A percentile compares a stretch with the other conserved stretches of the same genome.
Conservation (phyloP, 805 yeast genomes). For the Starmerella powellii region DNA sequence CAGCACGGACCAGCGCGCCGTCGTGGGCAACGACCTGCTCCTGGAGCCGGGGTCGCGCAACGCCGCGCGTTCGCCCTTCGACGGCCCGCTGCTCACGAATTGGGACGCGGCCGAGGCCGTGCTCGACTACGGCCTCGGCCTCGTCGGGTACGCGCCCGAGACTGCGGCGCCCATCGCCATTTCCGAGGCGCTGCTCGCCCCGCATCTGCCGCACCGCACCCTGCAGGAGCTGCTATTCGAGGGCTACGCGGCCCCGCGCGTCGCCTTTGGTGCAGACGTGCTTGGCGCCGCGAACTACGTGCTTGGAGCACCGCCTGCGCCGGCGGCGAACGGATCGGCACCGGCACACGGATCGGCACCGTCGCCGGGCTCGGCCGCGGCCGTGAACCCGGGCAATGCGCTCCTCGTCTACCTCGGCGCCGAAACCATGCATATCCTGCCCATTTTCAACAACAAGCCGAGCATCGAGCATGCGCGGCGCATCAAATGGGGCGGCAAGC, state of each 20-base stretch:
- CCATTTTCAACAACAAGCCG: conserved; percentile 63
- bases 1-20: conserved; percentile 40
- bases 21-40: conserved; percentile 72
- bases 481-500: conserved; percentile 85
- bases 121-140: conserved; percentile 72
- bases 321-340: background rate
- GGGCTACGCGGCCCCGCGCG: conserved; percentile 61
- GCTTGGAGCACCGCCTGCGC: background rate
- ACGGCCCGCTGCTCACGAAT: conserved; percentile 73
- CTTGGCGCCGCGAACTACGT: conserved; percentile 58
- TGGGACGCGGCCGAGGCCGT: conserved; percentile 85
- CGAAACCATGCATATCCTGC: conserved; percentile 71
- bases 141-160: conserved; percentile 45
- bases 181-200: conserved; percentile 65
- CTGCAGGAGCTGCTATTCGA: conserved; percentile 81
- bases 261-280: conserved; percentile 71
- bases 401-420: conserved; percentile 74
- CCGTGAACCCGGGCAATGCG: no score
- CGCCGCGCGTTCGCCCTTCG: conserved; percentile 68
- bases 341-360: background rate
- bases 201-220: conserved; percentile 54
- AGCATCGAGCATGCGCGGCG: conserved; percentile 57
- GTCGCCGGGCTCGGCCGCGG: no score
- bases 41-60: conserved; percentile 58
- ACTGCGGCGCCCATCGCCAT: conserved; percentile 56